Evolutionary conservation across 768 basidiomycete species (phyloP), one percentile per base, ranked within the genome.

Genomic region (Boletus rex-veris): DNA sequence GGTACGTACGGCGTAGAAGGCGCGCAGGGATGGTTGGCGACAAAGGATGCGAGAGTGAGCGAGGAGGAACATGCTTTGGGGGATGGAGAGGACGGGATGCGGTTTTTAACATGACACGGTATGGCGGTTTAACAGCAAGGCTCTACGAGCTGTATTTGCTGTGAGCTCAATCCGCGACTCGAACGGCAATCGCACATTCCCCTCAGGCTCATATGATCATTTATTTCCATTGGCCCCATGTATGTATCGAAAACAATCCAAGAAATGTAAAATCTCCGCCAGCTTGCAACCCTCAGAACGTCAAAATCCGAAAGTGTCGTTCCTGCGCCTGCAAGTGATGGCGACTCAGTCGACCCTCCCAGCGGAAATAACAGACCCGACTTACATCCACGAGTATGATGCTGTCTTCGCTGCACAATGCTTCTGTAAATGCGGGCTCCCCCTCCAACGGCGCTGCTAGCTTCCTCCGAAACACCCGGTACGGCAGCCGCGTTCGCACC

Each of bases 351-450:
- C 21, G 15, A 19, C 4, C 9, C 33, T 19, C 24, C 14, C 12
- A 0, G 24, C 38, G 42, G 49, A 47, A 37, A 48, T 14, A 16
- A 30, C 31, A 14, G 24, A 36, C 26, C 21, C n/a, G 21, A 59
- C 70, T 44, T 15, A 80, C 77, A 61, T 80, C 74, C 37, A 84
- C 79, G 4, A 82, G 66, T 45, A 86, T 67, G 8, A 85, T 57
- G 54, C 69, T 72, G 65, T 85, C 83, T 64, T 83, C 82, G 57
- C 74, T 78, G 70, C 83, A 79, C 77, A 86, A 77, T 8, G 73
- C 74, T 33, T 66, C 64, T 28, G 60, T 54, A 44, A 63, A 70
- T 1, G 30, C 37, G 0, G 46, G 58, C 19, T 57, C 55, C 2
- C 47, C 54, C 44, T 49, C 46, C 33, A 36, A 15, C 41, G 52